Percentiles rank a stretch among this genome's conserved stretches.
These are phyloP conservation scores for Puccinia brachypodii DNA, from an alignment of 1,284 basidiomycete species.

Conservation along the genomic window DNA sequence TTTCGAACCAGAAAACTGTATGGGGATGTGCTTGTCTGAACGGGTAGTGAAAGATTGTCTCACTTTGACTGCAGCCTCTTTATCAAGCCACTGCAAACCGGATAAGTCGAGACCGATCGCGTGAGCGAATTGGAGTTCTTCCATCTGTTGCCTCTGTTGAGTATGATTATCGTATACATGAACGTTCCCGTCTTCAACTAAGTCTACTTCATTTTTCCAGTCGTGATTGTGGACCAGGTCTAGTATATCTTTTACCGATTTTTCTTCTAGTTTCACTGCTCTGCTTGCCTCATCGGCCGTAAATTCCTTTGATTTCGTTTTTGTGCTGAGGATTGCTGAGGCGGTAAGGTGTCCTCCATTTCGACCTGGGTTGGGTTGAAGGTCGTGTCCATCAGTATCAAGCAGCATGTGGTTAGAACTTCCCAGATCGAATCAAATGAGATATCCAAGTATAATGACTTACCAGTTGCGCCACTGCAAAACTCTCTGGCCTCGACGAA, in stretches of 20 bases:
- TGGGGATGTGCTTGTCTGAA: not conserved
- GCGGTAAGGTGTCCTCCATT: slow-evolving; percentile 76
- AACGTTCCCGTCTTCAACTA: slow-evolving; percentile 65
- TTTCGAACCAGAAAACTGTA: too few species aligned
- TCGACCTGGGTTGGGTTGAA: slow-evolving; percentile 54
- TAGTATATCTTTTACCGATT: slow-evolving; percentile 63
- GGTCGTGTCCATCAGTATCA: not conserved
- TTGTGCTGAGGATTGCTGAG: slow-evolving; percentile 62
- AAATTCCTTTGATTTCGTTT: slow-evolving; percentile 57
- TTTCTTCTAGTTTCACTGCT: slow-evolving; percentile 64
- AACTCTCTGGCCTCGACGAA: slow-evolving; percentile 75
- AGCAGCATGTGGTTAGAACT: not conserved
- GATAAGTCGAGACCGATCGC: slow-evolving; percentile 63
- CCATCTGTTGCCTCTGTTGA: slow-evolving; percentile 58
- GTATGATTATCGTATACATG: slow-evolving; percentile 56
- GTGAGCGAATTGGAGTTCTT: slow-evolving; percentile 64
- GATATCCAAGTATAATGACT: slow-evolving; percentile 34
- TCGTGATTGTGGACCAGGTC: slow-evolving; percentile 61
- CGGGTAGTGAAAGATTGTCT: slow-evolving; percentile 29
- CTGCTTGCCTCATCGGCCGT: slow-evolving; percentile 65
- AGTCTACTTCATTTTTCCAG: slow-evolving; percentile 64
- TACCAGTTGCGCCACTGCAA: slow-evolving; percentile 77
- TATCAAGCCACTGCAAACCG: slow-evolving; percentile 61
- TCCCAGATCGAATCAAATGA: not conserved
- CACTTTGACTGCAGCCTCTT: slow-evolving; percentile 63